Base-by-base conservation (phyloP, 768 basidiomycete species). In the Dictyophora rubrovolvata region DNA sequence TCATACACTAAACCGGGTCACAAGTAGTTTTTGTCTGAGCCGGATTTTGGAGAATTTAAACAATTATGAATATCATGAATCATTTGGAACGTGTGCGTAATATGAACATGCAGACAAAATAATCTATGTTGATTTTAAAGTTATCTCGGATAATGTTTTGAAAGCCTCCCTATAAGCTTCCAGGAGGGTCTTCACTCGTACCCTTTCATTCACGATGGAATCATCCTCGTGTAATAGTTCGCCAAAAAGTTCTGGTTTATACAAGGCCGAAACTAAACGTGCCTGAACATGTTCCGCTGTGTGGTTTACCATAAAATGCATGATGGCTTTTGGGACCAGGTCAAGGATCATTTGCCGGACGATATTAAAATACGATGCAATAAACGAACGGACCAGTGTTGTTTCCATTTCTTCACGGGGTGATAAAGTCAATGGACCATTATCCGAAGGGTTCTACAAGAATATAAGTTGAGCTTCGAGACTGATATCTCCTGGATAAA, bases 221-320 rank as follows among this genome's bases (percentile, higher is more conserved):
- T 98, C 94, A 67, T 99, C 96, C 73, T 99, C 96, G 66, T 92
- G 88, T 66, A 99, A 72, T 73, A 98, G 73, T 48, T 95, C 93
- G 22, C 81, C 76, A 68, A 98, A 98, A 57, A 98, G 71, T 17
- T 93, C 89, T 0, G 95, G 95, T 73, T 93, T 96, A 77, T 99
- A 99, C 63, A 99, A 71, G 49, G 87, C 78, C 34, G 93, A 82
- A n/a, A 99, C 96, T 34, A 99, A 78, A 20, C 96, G 83, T 69
- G 96, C 96, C 73, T 98, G 96, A 22, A 99, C 92, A 17, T 93
- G 89, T 69, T 97, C 89, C 49, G 92, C 86, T n/a, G 94, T 94
- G 68, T 90, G 81, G 73, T 96, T 98, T 68, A 99, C 95, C 62
- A 98, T 80, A 65, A 93, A 83, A 74, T 97, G 95, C 95, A 98